Percentiles rank a stretch among this genome's conserved stretches.
These are phyloP conservation scores for Starmera amethionina DNA, from an alignment of 805 yeast species.

Conservation along the genomic window DNA sequence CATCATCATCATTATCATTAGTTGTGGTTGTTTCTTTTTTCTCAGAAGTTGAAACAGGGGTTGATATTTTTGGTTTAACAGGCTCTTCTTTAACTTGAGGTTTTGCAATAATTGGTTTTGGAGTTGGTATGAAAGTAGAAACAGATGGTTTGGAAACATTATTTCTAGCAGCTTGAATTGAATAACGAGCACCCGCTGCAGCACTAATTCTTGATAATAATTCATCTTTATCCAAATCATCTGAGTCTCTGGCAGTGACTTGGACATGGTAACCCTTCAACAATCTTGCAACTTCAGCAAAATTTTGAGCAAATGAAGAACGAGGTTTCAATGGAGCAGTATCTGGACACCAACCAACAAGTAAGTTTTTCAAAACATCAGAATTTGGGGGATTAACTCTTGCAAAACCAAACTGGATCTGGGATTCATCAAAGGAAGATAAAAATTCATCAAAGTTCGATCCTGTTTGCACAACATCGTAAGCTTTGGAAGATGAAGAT, in stretches of 20 bases:
- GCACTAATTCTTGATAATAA: constrained; percentile 68
- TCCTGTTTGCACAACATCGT: constrained; percentile 40
- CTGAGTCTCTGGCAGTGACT: constrained; percentile 90
- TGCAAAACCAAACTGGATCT: constrained; percentile 83
- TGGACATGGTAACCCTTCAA: constrained; percentile 88
- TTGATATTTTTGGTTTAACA: constrained; percentile 8
- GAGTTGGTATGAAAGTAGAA: constrained; percentile 15
- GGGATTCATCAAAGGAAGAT: constrained; percentile 74
- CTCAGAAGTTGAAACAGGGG: constrained; percentile 14
- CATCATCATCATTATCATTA: constrained; percentile 19
- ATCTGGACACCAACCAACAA: constrained; percentile 97
- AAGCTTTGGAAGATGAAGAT: constrained; percentile 34
- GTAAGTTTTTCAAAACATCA: constrained; percentile 71
- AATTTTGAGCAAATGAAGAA: constrained; percentile 67
- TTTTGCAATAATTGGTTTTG: constrained; percentile 15
- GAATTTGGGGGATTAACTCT: constrained; percentile 88
- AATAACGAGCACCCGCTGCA: constrained; percentile 95
- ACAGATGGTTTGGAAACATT: constrained; percentile 18
- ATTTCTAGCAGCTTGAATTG: constrained; percentile 39
- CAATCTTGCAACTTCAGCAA: constrained; percentile 62
- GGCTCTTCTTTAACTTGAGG: constrained; percentile 5
- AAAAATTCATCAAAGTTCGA: constrained; percentile 66
- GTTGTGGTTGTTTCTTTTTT: constrained; percentile 11
- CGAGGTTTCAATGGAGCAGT: constrained; percentile 76
- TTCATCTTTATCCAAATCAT: constrained; percentile 76